Percentiles rank a stretch among this genome's conserved stretches.
These are phyloP conservation scores for Cryphonectria japonica DNA, from an alignment of 2,329 filamentous ascomycete genomes.

Conservation along the genomic window DNA sequence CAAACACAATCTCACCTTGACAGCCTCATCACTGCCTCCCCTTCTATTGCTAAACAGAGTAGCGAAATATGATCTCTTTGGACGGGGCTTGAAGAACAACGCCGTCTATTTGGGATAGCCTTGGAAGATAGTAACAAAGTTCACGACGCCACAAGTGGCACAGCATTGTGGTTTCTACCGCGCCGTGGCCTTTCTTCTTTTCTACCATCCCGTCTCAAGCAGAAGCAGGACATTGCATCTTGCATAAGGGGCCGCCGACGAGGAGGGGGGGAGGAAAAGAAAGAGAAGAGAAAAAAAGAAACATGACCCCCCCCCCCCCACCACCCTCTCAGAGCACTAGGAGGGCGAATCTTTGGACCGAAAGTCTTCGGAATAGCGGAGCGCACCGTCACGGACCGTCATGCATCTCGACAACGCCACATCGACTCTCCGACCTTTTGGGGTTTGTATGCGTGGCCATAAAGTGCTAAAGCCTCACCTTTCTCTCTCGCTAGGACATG, in stretches of 20 bases:
- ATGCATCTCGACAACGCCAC: not conserved
- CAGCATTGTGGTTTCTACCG: not conserved
- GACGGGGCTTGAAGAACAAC: not conserved
- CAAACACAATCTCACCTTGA: not conserved
- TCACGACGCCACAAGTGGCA: conserved; percentile 14
- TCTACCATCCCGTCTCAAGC: not conserved
- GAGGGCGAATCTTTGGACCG: not conserved
- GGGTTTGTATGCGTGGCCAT: not conserved
- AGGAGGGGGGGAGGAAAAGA: too few species aligned
- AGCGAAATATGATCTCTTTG: not conserved
- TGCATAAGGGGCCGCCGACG: not conserved
- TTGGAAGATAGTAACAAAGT: not conserved
- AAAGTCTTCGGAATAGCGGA: conserved; percentile 11
- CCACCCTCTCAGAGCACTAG: too few species aligned
- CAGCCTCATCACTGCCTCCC: not conserved
- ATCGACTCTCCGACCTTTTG: not conserved
- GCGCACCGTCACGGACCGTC: not conserved
- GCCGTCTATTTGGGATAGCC: not conserved
- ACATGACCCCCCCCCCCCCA: not conserved
- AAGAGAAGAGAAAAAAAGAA: not conserved
- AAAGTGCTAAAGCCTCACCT: not conserved
- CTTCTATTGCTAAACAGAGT: not conserved
- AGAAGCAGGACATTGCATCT: not conserved
- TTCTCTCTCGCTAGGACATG: not conserved
- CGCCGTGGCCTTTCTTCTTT: not conserved